phyloP scores from a whole-genome alignment of 352 stramenopile species.

The Aphanomyces invadans region DNA sequence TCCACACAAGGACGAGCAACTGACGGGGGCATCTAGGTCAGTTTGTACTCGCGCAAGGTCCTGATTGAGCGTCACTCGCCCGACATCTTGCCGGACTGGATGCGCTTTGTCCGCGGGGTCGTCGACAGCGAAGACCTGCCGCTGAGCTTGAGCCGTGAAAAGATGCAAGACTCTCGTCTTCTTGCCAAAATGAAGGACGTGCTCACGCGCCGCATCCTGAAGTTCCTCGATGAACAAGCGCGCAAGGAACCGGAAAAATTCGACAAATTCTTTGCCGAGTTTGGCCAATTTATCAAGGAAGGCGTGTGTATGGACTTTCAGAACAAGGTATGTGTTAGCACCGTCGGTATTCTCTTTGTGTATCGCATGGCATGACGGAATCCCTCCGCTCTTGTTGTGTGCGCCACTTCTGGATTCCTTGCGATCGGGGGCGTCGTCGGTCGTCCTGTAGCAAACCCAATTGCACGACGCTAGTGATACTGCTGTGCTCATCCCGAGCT shows the following conservation, averaged over 20 bases:
- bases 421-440: no score
- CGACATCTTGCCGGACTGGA: constrained; percentile 98
- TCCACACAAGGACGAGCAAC: no score
- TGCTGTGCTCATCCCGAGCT: no score
- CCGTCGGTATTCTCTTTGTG: no score
- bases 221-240: constrained; percentile 73
- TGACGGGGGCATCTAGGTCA: no score
- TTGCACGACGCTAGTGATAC: no score
- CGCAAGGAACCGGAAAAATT: constrained; percentile 94
- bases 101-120: constrained; percentile 85
- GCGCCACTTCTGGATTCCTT: no score
- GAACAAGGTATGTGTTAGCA: constrained; percentile 64
- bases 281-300: constrained; percentile 97
- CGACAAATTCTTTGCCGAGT: constrained; percentile 97
- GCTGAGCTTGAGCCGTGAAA: constrained; percentile 98
- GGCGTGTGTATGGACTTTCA: constrained; percentile 93
- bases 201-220: constrained; percentile 89
- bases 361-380: no score
- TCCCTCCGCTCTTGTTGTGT: no score
- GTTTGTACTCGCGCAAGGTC: constrained; percentile 98
- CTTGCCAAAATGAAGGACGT: constrained; percentile 96
- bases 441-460: no score
- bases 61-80: constrained; percentile 97
- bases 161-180: constrained; percentile 97
- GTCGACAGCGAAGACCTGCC: constrained; percentile 98